phyloP scores from a whole-genome alignment of 2,329 filamentous ascomycete genomes.

The Sporothrix sp. region DNA sequence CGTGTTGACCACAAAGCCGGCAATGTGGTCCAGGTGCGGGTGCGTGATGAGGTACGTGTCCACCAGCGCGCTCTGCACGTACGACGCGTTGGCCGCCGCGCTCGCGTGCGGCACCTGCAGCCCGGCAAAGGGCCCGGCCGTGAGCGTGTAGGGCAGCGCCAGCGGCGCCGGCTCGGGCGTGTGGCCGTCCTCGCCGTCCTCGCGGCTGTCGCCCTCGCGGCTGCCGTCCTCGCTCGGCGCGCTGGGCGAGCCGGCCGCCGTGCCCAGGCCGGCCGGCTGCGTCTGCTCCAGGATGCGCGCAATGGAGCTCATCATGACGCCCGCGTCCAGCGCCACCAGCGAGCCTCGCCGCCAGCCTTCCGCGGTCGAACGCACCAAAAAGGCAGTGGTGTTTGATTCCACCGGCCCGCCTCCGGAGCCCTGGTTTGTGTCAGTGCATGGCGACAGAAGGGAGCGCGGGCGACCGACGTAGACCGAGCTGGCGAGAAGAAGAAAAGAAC shows the following conservation, averaged over 20 bases:
- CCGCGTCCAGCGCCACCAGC: conserved; percentile 85
- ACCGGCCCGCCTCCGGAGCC: conserved; percentile 82
- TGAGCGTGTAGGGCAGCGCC: conserved; percentile 44
- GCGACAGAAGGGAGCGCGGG: no score
- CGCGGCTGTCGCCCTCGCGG: no score
- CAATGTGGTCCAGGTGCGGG: conserved; percentile 91
- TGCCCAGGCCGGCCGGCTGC: conserved; percentile 29
- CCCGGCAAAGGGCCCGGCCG: conserved; percentile 69
- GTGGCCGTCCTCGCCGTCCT: conserved; percentile 5
- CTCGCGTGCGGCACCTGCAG: conserved; percentile 58
- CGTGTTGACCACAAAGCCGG: conserved; percentile 87
- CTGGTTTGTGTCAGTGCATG: no score
- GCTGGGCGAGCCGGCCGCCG: conserved; percentile 1
- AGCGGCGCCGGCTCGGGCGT: conserved; percentile 18
- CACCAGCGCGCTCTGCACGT: conserved; percentile 69
- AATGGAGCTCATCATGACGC: conserved; percentile 80
- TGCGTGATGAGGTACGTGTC: conserved; percentile 91
- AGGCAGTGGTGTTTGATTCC: conserved; percentile 82
- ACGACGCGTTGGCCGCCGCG: conserved; percentile 66
- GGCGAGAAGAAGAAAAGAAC: conserved; percentile 2
- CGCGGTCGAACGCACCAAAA: conserved; percentile 74
- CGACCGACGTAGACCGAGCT: no score
- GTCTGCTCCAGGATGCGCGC: conserved; percentile 62
- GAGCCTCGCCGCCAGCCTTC: conserved; percentile 75
- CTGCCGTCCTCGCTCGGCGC: conserved; percentile 1